A percentile compares a stretch with the other conserved stretches of the same genome.
phyloP scores from a whole-genome alignment of 2,329 filamentous ascomycete genomes.

The Claviceps arundinis region DNA sequence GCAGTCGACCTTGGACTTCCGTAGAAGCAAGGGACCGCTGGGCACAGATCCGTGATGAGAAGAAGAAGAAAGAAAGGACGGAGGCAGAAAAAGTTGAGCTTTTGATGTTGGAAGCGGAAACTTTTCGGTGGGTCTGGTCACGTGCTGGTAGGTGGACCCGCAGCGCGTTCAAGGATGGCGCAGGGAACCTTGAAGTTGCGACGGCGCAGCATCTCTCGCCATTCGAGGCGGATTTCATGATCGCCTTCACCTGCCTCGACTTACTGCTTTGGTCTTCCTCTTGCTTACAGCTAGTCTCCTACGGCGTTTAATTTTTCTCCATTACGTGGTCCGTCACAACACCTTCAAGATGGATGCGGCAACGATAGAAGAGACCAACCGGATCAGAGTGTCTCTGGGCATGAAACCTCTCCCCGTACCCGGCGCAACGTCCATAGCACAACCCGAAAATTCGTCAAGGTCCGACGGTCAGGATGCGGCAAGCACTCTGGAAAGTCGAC shows the following conservation, averaged over 20 bases:
- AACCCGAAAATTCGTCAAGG: constrained; percentile 32
- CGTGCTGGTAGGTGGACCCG: neutral
- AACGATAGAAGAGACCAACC: constrained; percentile 86
- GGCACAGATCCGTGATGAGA: constrained; percentile 68
- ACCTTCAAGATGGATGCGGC: constrained; percentile 43
- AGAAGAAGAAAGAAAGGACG: constrained; percentile 22
- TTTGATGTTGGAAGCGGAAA: constrained; percentile 8
- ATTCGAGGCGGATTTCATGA: neutral
- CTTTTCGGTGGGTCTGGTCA: constrained; percentile 5
- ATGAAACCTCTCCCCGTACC: constrained; percentile 82
- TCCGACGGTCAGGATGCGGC: constrained; percentile 51
- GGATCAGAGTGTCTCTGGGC: constrained; percentile 77
- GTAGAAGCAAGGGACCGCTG: constrained; percentile 53
- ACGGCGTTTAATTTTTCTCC: neutral
- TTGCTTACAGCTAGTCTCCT: neutral
- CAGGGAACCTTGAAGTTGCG: neutral
- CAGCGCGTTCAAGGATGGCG: neutral
- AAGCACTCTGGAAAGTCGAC: constrained; percentile 73
- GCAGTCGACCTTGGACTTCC: constrained; percentile 54
- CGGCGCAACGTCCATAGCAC: constrained; percentile 35
- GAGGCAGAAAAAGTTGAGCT: constrained; percentile 12
- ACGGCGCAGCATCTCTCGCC: too few species aligned
- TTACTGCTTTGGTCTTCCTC: neutral
- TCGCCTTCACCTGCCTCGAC: neutral
- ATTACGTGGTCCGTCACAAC: neutral